Base-by-base conservation (phyloP, 306 rosid species). In the Trichosanthes truncata region DNA sequence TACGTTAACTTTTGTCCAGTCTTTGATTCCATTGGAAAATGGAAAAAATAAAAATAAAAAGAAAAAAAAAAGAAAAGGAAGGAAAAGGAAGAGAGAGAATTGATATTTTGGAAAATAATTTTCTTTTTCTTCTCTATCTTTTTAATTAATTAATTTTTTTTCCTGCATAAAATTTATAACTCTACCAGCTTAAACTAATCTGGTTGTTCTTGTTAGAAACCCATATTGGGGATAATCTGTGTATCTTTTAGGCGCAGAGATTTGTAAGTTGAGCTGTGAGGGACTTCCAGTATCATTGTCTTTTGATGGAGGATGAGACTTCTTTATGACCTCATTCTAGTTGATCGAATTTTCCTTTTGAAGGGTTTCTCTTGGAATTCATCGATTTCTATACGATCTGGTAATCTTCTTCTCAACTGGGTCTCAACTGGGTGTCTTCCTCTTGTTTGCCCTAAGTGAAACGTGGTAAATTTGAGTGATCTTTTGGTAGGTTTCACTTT, bases 171-270 rank as follows among this genome's bases (percentile, higher is more conserved):
- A 77, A 68, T 40, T 72, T 80, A 68, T 59, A 46, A 29, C 75
- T 60, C 51, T 74, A 82, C 86, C 84, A 84, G 81, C 86, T 76
- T 84, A 83, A 88, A 84, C 91, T 84, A 90, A 91, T 89, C 89
- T 85, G 87, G 82, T 84, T 83, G 86, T 49, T 74, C 61, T 74
- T 49, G 56, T 74, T 74, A 17, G 38, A 48, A 49, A 33, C 62
- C 78, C 78, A 74, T 74, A 45, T 74, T 18, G 78, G 78, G 62
- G 92, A 90, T 90, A 20, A 86, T 85, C 92, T 85, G 86, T 85
- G 86, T 62, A 75, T 86, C 84, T 86, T 66, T 79, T 79, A 3
- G 9, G 89, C 67, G 85, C 86, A 81, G 88, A 91, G 88, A 83
- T 87, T 93, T 85, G 87, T 90, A 80, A 86, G 80, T 69, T 90